Conservation (phyloP, 2,329 filamentous ascomycete genomes). For the Fusarium sp. region DNA sequence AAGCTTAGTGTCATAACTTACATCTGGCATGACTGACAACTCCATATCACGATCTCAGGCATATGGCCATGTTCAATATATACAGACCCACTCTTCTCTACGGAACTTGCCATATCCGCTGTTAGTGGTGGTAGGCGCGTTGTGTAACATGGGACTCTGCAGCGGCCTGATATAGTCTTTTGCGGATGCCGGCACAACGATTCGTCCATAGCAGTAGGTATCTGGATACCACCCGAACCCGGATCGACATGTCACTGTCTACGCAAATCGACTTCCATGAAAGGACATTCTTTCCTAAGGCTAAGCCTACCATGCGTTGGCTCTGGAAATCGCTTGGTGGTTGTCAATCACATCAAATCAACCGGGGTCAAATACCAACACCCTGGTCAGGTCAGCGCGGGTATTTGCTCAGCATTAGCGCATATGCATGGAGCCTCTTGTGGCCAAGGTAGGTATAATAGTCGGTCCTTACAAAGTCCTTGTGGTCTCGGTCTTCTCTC, state of each 20-base stretch:
- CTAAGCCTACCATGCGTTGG: background rate
- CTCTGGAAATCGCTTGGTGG: slow-evolving; percentile 5
- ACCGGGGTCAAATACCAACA: background rate
- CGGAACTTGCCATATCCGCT: background rate
- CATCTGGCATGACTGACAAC: background rate
- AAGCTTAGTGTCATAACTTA: background rate
- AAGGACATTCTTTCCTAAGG: slow-evolving; percentile 1
- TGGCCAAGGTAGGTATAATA: slow-evolving; percentile 15
- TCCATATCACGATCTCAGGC: slow-evolving; percentile 4
- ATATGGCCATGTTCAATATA: background rate
- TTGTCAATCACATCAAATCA: slow-evolving; percentile 19
- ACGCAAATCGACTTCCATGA: background rate
- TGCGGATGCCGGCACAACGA: background rate
- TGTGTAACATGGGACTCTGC: slow-evolving; percentile 2
- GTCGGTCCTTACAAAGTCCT: slow-evolving; percentile 3
- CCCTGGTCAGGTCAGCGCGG: slow-evolving; percentile 9
- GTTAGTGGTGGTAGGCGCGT: background rate
- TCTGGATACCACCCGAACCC: background rate
- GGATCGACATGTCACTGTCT: background rate
- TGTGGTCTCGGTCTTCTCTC: background rate
- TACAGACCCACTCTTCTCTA: background rate
- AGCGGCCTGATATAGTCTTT: slow-evolving; percentile 2
- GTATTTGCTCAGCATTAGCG: slow-evolving; percentile 7
- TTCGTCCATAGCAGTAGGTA: background rate
- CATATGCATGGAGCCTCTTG: background rate